phyloP scores from a whole-genome alignment of 2,329 filamentous ascomycete species.

The Xylaria sp. region DNA sequence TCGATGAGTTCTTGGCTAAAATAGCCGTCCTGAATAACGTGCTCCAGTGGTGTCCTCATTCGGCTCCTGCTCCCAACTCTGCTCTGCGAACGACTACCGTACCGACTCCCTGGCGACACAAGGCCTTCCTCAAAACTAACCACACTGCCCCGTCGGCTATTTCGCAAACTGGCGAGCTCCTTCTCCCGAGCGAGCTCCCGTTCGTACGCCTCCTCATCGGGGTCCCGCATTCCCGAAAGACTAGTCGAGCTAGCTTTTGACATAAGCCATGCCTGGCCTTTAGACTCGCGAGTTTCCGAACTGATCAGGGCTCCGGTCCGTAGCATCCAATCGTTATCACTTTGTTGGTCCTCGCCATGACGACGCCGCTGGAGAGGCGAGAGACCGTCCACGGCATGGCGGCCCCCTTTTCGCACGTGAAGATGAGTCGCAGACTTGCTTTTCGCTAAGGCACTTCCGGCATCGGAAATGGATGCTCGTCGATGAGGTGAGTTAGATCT shows the following conservation, averaged over 20 bases:
- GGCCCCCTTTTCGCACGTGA: constrained; percentile 42
- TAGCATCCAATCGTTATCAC: constrained; percentile 72
- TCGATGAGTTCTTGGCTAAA: constrained; percentile 49
- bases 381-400: constrained; percentile 39
- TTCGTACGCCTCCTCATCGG: constrained; percentile 64
- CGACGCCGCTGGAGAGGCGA: constrained; percentile 48
- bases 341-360: constrained; percentile 52
- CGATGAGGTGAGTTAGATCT: constrained; percentile 59
- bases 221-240: constrained; percentile 62
- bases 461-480: constrained; percentile 52
- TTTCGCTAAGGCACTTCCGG: constrained; percentile 58
- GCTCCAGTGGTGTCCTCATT: constrained; percentile 58
- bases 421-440: constrained; percentile 73
- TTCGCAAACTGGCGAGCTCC: constrained; percentile 59
- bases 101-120: constrained; percentile 56
- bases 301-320: constrained; percentile 71
- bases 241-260: constrained; percentile 72
- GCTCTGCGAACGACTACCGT: constrained; percentile 59
- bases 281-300: constrained; percentile 71
- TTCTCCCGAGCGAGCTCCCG: constrained; percentile 62
- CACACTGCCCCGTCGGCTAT: constrained; percentile 60
- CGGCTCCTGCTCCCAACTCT: constrained; percentile 57
- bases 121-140: constrained; percentile 53
- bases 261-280: constrained; percentile 76
- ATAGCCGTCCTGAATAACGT: constrained; percentile 55